These are phyloP conservation scores for Herpetomonas muscarum DNA, from an alignment of 208 protist species.

Conservation along the genomic window DNA sequence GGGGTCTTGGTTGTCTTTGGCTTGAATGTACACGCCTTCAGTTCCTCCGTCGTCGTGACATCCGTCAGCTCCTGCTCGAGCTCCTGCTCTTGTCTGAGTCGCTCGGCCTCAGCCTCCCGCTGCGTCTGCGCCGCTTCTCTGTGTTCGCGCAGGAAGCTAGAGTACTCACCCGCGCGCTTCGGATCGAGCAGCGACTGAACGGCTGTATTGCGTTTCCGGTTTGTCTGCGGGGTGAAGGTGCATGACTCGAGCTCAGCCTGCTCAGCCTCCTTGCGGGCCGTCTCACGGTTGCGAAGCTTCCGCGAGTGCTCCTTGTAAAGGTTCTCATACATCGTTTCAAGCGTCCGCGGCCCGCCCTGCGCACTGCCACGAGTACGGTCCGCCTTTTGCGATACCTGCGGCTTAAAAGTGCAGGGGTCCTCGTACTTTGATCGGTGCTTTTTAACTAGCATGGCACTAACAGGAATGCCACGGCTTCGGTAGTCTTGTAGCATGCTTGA, in stretches of 20 bases:
- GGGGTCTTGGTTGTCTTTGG: slow-evolving; percentile 61
- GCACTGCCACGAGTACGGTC: slow-evolving; percentile 11
- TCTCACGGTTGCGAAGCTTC: slow-evolving; percentile 10
- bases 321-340: slow-evolving; percentile 10
- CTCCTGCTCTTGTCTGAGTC: not conserved
- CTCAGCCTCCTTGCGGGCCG: slow-evolving; percentile 31
- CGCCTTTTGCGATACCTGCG: slow-evolving; percentile 36
- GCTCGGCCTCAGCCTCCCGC: slow-evolving; percentile 22
- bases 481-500: slow-evolving; percentile 21
- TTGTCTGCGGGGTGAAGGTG: slow-evolving; percentile 44
- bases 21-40: slow-evolving; percentile 57
- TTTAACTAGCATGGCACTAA: slow-evolving; percentile 34
- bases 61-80: not conserved
- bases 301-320: slow-evolving; percentile 36
- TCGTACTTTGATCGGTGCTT: slow-evolving; percentile 59
- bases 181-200: slow-evolving; percentile 52
- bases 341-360: slow-evolving; percentile 6
- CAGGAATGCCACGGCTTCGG: slow-evolving; percentile 26
- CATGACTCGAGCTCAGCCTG: slow-evolving; percentile 27
- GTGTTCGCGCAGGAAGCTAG: slow-evolving; percentile 22
- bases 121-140: slow-evolving; percentile 24
- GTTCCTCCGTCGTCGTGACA: slow-evolving; percentile 18
- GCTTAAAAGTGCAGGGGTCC: slow-evolving; percentile 72
- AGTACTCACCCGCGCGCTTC: slow-evolving; percentile 40
- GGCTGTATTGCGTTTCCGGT: slow-evolving; percentile 28